Percentiles rank a stretch among this genome's conserved stretches.
phyloP scores from a whole-genome alignment of 176 grass and related monocot species.

The Aegilops sharonensis region DNA sequence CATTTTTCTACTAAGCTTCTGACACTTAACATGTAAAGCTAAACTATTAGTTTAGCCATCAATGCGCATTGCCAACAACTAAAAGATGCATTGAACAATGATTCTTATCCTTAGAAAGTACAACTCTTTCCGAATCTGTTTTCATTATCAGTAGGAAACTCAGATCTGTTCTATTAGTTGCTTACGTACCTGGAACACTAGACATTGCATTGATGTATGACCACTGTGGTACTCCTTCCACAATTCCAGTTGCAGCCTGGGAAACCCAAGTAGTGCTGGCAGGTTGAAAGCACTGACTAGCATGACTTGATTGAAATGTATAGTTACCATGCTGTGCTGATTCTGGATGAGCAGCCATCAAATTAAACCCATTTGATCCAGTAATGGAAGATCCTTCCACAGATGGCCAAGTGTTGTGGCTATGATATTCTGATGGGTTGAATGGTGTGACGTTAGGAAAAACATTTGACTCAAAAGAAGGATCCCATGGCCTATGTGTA shows the following conservation, averaged over 20 bases:
- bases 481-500: constrained; percentile 47
- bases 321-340: constrained; percentile 39
- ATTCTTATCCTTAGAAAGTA: constrained; percentile 7
- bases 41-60: constrained; percentile 20
- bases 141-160: not conserved
- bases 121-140: not conserved
- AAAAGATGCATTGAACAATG: constrained; percentile 14
- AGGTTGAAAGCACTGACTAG: constrained; percentile 37
- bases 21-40: constrained; percentile 6
- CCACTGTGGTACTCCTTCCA: constrained; percentile 45
- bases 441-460: constrained; percentile 30
- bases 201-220: constrained; percentile 39
- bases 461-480: constrained; percentile 49
- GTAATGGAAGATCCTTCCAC: constrained; percentile 46
- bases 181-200: constrained; percentile 51
- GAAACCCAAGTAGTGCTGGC: constrained; percentile 46
- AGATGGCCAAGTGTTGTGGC: constrained; percentile 32
- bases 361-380: constrained; percentile 37
- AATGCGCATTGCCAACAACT: constrained; percentile 4
- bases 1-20: not conserved
- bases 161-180: not conserved
- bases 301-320: constrained; percentile 40
- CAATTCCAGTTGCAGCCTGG: constrained; percentile 49
- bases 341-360: constrained; percentile 41
- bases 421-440: constrained; percentile 49